Conservation (phyloP, 2,329 filamentous ascomycete genomes). For the Monosporascus sp. region DNA sequence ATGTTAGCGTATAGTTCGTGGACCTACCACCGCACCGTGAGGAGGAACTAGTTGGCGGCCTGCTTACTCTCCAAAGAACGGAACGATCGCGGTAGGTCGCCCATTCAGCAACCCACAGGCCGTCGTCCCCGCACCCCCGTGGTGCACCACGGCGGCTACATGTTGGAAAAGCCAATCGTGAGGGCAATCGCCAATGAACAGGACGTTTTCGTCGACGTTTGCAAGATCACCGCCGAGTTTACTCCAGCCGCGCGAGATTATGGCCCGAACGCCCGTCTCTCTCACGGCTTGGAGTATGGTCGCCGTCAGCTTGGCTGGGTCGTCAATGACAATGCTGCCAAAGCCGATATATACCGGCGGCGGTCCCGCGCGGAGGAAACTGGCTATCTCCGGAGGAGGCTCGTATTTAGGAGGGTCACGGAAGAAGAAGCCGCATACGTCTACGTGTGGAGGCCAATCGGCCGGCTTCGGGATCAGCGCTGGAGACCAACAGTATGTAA, state of each 20-base stretch:
- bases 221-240: constrained; percentile 5
- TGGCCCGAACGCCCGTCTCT: constrained; percentile 38
- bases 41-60: not conserved
- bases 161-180: constrained; percentile 54
- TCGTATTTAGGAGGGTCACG: constrained; percentile 61
- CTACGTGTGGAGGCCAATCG: constrained; percentile 67
- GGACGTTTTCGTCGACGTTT: constrained; percentile 24
- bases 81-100: constrained; percentile 47
- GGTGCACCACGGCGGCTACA: constrained; percentile 50
- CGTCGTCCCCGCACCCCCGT: constrained; percentile 55
- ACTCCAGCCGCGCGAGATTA: constrained; percentile 37
- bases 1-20: too few relatives aligned
- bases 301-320: constrained; percentile 33
- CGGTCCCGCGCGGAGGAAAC: constrained; percentile 62
- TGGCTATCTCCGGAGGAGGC: constrained; percentile 58
- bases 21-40: not conserved
- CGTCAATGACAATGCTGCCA: constrained; percentile 68
- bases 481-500: constrained; percentile 86
- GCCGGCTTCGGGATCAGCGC: constrained; percentile 71
- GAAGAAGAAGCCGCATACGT: constrained; percentile 69
- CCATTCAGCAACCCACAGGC: constrained; percentile 47
- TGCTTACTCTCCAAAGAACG: constrained; percentile 38
- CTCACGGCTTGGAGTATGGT: constrained; percentile 35
- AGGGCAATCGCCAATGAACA: constrained; percentile 48
- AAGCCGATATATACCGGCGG: constrained; percentile 80